Percentiles rank a stretch among this genome's conserved stretches.
phyloP scores from a whole-genome alignment of 2,329 filamentous ascomycete genomes.

The Claviceps cyperi region DNA sequence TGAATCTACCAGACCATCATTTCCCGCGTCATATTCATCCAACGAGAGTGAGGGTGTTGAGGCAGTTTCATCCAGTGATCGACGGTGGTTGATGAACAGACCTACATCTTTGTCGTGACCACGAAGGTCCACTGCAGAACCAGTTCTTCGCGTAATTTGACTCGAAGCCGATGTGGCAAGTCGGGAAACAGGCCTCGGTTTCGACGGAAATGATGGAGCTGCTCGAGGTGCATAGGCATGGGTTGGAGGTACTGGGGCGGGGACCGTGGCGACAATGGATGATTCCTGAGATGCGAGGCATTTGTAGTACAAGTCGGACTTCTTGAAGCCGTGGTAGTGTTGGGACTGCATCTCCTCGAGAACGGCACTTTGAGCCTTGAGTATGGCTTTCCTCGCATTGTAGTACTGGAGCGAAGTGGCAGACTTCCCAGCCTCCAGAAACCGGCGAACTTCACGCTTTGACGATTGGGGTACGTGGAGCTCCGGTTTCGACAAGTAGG shows the following conservation, averaged over 20 bases:
- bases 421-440: constrained; percentile 61
- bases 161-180: constrained; percentile 24
- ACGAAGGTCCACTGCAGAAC: constrained; percentile 35
- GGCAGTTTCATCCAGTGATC: constrained; percentile 53
- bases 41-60: constrained; percentile 44
- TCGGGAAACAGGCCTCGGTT: constrained; percentile 27
- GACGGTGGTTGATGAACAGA: constrained; percentile 32
- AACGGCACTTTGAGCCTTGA: constrained; percentile 68
- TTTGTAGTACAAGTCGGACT: constrained; percentile 90
- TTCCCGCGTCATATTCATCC: constrained; percentile 68
- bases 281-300: constrained; percentile 80
- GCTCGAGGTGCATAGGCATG: constrained; percentile 13
- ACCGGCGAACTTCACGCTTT: constrained; percentile 56
- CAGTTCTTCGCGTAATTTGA: constrained; percentile 25
- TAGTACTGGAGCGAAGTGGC: constrained; percentile 74
- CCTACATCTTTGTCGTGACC: constrained; percentile 23
- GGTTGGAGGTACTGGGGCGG: constrained; percentile 4
- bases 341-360: constrained; percentile 71
- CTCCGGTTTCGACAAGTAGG: constrained; percentile 71
- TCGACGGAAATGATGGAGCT: constrained; percentile 26
- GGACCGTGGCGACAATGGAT: constrained; percentile 2
- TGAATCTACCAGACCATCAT: constrained; percentile 55
- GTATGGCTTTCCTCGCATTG: constrained; percentile 63
- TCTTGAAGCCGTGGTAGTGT: constrained; percentile 76
- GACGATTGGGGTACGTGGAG: constrained; percentile 60